Base-by-base conservation (phyloP, 2,329 filamentous ascomycete genomes). In the Teratosphaeria zuluensis region DNA sequence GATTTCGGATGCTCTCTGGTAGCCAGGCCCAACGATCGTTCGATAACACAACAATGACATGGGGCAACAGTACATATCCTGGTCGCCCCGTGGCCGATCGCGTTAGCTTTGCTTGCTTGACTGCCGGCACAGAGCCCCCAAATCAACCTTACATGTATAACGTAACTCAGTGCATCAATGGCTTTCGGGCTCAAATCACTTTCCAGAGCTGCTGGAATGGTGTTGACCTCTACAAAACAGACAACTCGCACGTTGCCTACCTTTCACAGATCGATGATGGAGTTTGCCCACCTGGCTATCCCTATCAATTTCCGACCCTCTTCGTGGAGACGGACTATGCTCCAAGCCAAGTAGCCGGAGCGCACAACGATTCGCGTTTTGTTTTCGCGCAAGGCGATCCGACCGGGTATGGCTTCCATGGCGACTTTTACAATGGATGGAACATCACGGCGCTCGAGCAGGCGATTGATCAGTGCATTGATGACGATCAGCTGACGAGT, bases 1-100 rank as follows among this genome's bases (percentile, higher is more conserved):
- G 86, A 16, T 80, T 92, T 63, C 82, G 84, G 69, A 90, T 92
- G 76, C 69, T 92, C 52, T 83, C 80, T 59, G 89, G 89, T 52
- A 79, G 89, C 66, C 74, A 83, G 31, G 76, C 70, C 66, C 76
- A 79, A 56, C 81, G 87, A 54, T 76, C 80, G 33, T 72, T 71
- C 51, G 72, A 73, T 55, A 69, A 68, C 59, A 60, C 65, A n/a
- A 64, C 69, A 7, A 64, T 73, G 42, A 76, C 73, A 11, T 75
- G 67, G 62, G 71, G 70, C 32, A 73, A 70, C 53, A 64, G 63
- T 14, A 66, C 63, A 21, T 72, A 68, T 61, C 66, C 69, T 28
- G 64, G 67, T 38, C 66, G 74, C 11, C 72, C 73, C 0, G 80
- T 83, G 60, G 85, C 85, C 19, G 71, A 76, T 42, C 76, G 77